Evolutionary conservation across 140 eudicot genomes (phyloP).

Genomic region (Anethum foeniculum): DNA sequence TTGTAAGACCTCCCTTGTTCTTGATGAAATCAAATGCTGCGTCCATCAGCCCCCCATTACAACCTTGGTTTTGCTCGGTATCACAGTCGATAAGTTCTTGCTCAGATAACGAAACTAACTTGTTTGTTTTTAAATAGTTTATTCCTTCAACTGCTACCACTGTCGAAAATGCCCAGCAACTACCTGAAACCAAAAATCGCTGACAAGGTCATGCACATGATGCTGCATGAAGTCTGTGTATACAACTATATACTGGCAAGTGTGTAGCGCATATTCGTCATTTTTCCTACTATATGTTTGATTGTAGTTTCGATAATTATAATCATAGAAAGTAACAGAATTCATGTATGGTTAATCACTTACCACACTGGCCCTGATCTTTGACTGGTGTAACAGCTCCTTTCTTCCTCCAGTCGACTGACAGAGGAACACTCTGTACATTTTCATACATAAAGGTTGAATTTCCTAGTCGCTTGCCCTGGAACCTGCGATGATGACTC

Average conservation of each 20-base stretch:
- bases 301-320: too few species aligned
- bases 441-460: constrained; percentile 55
- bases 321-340: too few species aligned
- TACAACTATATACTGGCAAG: background rate
- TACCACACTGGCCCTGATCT: constrained; percentile 84
- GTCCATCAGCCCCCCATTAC: constrained; percentile 80
- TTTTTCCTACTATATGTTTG: too few species aligned
- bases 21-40: constrained; percentile 51
- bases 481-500: constrained; percentile 41
- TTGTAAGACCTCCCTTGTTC: constrained; percentile 57
- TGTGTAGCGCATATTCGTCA: too few species aligned
- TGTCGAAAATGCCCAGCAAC: constrained; percentile 86
- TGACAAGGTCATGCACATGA: background rate
- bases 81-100: constrained; percentile 82
- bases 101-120: constrained; percentile 62
- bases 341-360: background rate
- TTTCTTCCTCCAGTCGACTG: constrained; percentile 87
- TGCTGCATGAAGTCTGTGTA: background rate
- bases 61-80: constrained; percentile 41
- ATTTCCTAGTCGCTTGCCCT: constrained; percentile 31
- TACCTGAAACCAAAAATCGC: constrained; percentile 28
- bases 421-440: constrained; percentile 42
- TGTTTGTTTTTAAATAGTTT: constrained; percentile 50
- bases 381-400: constrained; percentile 77
- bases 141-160: constrained; percentile 71